Conservation (phyloP, 495 filamentous ascomycete species). For the Penicillium paxilli region DNA sequence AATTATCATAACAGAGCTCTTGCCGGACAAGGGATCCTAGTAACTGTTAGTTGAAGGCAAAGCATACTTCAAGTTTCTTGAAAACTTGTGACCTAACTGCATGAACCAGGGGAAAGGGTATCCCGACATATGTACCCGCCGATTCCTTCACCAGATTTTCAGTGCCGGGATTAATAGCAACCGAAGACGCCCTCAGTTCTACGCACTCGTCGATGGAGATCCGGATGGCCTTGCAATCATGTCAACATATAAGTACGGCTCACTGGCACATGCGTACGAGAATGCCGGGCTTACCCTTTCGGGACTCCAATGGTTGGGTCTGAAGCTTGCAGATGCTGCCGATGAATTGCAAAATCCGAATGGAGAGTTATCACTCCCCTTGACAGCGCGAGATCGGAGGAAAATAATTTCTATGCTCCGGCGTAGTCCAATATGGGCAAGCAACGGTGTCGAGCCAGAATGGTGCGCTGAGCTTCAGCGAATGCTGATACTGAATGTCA, state of each 20-base stretch:
- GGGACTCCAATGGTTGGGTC: constrained; percentile 70
- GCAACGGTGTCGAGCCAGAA: constrained; percentile 48
- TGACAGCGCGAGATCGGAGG: constrained; percentile 66
- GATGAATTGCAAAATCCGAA: constrained; percentile 15
- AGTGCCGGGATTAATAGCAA: constrained; percentile 17
- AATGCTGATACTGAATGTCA: constrained; percentile 85
- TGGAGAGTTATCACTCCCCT: constrained; percentile 45
- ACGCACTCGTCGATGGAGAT: constrained; percentile 79
- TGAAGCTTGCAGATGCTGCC: constrained; percentile 61
- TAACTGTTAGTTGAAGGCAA: constrained; percentile 56
- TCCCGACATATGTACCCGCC: constrained; percentile 79
- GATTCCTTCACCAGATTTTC: constrained; percentile 52
- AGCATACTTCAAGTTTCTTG: not conserved
- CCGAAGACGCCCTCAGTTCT: constrained; percentile 47
- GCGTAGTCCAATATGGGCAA: constrained; percentile 47
- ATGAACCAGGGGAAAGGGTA: constrained; percentile 79
- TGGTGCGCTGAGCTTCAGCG: constrained; percentile 71
- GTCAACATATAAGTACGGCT: constrained; percentile 86
- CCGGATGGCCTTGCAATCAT: constrained; percentile 85
- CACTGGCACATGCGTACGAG: constrained; percentile 69
- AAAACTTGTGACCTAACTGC: not conserved
- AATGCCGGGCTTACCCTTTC: constrained; percentile 57
- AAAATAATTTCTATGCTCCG: constrained; percentile 68
- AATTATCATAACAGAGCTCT: constrained; percentile 50
- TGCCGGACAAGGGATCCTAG: constrained; percentile 60